These are phyloP conservation scores for Apophysomyces trapeziformis DNA, from an alignment of 371 early-diverging fungal genomes.

Conservation along the genomic window DNA sequence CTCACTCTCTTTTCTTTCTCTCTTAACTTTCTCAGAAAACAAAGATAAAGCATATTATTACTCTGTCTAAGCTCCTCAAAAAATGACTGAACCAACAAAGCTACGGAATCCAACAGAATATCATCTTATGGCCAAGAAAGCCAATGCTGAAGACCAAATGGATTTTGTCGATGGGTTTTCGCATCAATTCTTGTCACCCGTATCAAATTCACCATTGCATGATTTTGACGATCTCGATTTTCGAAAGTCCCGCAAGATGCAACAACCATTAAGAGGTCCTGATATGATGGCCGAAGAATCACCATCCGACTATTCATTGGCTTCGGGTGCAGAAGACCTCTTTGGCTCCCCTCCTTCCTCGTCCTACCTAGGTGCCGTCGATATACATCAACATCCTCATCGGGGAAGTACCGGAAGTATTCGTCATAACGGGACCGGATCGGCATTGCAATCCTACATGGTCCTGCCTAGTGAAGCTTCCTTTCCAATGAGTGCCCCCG, in stretches of 20 bases:
- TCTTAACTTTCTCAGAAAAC: not conserved
- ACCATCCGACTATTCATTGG: not conserved
- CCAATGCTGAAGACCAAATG: slow-evolving; percentile 11
- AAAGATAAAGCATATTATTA: too few relatives aligned
- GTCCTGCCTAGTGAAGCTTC: slow-evolving; percentile 24
- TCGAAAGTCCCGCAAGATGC: slow-evolving; percentile 20
- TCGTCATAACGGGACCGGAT: slow-evolving; percentile 14
- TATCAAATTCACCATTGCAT: slow-evolving; percentile 17
- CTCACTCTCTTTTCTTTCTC: slow-evolving; percentile 8
- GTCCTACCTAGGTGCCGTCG: slow-evolving; percentile 17
- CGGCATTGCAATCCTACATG: slow-evolving; percentile 15
- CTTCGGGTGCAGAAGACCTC: slow-evolving; percentile 2
- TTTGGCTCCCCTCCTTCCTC: slow-evolving; percentile 13
- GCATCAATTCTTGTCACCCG: slow-evolving; percentile 24
- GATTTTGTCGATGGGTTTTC: slow-evolving; percentile 30
- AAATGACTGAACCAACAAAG: slow-evolving; percentile 15
- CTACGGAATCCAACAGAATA: slow-evolving; percentile 28
- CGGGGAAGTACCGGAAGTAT: slow-evolving; percentile 12
- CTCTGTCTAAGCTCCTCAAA: too few relatives aligned
- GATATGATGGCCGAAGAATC: not conserved
- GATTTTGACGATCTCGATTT: slow-evolving; percentile 29
- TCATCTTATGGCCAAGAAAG: slow-evolving; percentile 18
- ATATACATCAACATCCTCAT: slow-evolving; percentile 9
- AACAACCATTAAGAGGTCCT: slow-evolving; percentile 9
- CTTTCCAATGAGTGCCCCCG: slow-evolving; percentile 48